Percentiles rank a stretch among this genome's conserved stretches.
Evolutionary conservation across 306 rosid genomes (phyloP).

Genomic region (Fagus sylvatica): DNA sequence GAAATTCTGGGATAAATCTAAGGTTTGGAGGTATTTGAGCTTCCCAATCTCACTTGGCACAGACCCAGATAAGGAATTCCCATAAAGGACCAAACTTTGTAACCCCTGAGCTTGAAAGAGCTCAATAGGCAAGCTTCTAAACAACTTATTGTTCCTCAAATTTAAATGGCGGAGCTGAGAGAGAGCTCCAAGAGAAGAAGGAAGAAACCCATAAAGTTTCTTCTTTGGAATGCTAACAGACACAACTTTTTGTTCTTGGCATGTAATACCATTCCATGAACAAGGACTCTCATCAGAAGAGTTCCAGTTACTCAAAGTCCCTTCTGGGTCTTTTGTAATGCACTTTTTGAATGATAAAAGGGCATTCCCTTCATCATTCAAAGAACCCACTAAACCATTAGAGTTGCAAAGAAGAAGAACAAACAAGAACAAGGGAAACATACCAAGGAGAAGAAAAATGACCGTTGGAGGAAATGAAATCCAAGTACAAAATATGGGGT

Average conservation of each 20-base stretch:
- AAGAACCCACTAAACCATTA: conserved; percentile 36
- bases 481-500: conserved; percentile 14
- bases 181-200: conserved; percentile 71
- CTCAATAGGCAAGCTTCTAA: conserved; percentile 65
- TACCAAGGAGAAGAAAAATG: conserved; percentile 33
- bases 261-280: conserved; percentile 88
- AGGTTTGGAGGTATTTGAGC: conserved; percentile 74
- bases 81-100: conserved; percentile 92
- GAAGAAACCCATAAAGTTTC: conserved; percentile 78
- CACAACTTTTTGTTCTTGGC: conserved; percentile 77
- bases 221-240: conserved; percentile 79
- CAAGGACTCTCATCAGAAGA: conserved; percentile 77
- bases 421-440: conserved; percentile 32
- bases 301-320: conserved; percentile 79
- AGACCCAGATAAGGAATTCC: conserved; percentile 86
- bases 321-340: conserved; percentile 63
- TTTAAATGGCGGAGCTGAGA: conserved; percentile 82
- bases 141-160: conserved; percentile 73
- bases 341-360: conserved; percentile 69
- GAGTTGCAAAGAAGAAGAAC: conserved; percentile 49
- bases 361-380: conserved; percentile 68
- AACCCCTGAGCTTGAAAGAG: conserved; percentile 76
- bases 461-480: conserved; percentile 36
- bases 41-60: conserved; percentile 75
- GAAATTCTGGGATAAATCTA: conserved; percentile 82